Evolutionary conservation across 2,329 filamentous ascomycete species (phyloP).

Genomic region (Westerdykella sp.): DNA sequence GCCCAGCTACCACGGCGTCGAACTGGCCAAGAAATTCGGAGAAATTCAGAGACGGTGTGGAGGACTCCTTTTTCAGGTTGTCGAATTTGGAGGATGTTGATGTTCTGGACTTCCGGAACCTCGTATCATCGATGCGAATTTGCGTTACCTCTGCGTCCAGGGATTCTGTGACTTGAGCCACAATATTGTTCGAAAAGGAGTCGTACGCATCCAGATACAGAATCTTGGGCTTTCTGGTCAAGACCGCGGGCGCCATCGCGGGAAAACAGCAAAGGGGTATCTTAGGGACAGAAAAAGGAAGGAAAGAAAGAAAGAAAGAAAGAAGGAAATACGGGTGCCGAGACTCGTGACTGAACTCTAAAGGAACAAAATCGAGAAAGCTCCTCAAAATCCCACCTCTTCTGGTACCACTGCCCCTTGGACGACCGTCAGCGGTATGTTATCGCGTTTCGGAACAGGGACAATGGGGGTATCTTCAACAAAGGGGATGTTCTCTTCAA

Average conservation of each 20-base stretch:
- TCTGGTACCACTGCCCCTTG: too few relatives aligned
- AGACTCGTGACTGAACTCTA: too few relatives aligned
- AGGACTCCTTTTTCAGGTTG: too few relatives aligned
- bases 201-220: slow-evolving; percentile 95
- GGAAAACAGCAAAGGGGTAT: neutral
- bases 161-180: slow-evolving; percentile 67
- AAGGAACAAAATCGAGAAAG: too few relatives aligned
- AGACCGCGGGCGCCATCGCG: slow-evolving; percentile 26
- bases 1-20: slow-evolving; percentile 82
- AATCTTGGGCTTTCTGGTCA: slow-evolving; percentile 45
- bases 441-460: too few relatives aligned
- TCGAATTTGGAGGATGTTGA: neutral
- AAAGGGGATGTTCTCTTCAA: too few relatives aligned
- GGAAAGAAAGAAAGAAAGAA: neutral
- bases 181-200: slow-evolving; percentile 94
- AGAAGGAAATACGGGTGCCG: neutral
- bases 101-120: slow-evolving; percentile 38
- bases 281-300: neutral
- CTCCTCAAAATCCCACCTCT: too few relatives aligned
- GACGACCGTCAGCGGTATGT: too few relatives aligned
- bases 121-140: slow-evolving; percentile 58
- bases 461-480: too few relatives aligned
- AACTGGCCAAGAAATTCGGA: slow-evolving; percentile 52
- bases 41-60: slow-evolving; percentile 27
- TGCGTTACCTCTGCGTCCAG: slow-evolving; percentile 63